These are phyloP conservation scores for Selenicereus undatus DNA, from an alignment of 148 eudicot genomes.

Conservation along the genomic window DNA sequence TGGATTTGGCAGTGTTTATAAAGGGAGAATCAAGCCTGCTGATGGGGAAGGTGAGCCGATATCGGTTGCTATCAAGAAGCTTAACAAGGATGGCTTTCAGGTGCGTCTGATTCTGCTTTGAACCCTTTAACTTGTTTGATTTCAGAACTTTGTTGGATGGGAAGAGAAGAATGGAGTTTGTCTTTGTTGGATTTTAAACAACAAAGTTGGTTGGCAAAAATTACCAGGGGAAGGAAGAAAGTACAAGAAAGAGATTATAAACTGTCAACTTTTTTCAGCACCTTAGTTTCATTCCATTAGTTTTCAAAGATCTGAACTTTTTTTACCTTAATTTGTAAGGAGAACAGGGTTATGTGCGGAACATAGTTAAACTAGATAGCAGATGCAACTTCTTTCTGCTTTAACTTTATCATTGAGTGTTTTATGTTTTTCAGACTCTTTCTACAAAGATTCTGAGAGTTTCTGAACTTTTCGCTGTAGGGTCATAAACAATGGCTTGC, in stretches of 20 bases:
- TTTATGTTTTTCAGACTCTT: too few species aligned
- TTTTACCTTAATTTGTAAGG: too few species aligned
- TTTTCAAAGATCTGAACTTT: too few species aligned
- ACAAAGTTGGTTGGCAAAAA: not conserved
- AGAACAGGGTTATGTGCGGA: too few species aligned
- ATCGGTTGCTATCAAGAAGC: conserved; percentile 71
- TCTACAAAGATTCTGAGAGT: not conserved
- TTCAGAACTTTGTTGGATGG: not conserved
- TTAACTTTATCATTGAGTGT: too few species aligned
- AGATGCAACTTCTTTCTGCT: too few species aligned
- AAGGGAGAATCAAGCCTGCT: conserved; percentile 53
- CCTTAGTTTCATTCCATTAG: too few species aligned
- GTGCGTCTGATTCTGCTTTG: conserved; percentile 26
- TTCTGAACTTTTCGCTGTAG: conserved; percentile 28
- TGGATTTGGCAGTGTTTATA: conserved; percentile 81
- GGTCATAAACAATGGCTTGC: conserved; percentile 95
- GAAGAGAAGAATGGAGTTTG: not conserved
- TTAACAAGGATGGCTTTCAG: conserved; percentile 73
- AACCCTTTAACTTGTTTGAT: too few species aligned
- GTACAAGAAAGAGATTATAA: too few species aligned
- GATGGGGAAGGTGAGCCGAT: conserved; percentile 37
- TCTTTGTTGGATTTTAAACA: not conserved
- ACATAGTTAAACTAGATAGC: too few species aligned
- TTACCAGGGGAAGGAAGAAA: too few species aligned
- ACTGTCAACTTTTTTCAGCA: too few species aligned